Percentiles rank a stretch among this genome's conserved stretches.
Conservation (phyloP, 202 grass and related monocot species). For the Dendrocalamus latiflorus region DNA sequence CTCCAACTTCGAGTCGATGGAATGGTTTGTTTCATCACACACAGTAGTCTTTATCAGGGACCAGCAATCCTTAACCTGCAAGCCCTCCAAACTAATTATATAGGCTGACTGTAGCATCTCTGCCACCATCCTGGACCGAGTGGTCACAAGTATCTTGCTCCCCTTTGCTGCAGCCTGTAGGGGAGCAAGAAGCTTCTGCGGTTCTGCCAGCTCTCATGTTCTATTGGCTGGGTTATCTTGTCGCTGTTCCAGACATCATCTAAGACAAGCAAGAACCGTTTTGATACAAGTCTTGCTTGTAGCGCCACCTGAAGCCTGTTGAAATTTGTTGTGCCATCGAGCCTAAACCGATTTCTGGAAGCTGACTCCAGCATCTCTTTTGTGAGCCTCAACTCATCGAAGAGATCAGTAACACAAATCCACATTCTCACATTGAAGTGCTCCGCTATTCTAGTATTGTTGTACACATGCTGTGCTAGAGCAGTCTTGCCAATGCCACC, state of each 20-base stretch:
- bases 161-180: slow-evolving; percentile 18
- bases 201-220: slow-evolving; percentile 30
- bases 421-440: slow-evolving; percentile 54
- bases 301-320: slow-evolving; percentile 29
- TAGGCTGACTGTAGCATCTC: slow-evolving; percentile 13
- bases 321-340: slow-evolving; percentile 19
- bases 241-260: slow-evolving; percentile 48
- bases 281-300: slow-evolving; percentile 20
- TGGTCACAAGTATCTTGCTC: slow-evolving; percentile 46
- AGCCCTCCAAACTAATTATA: slow-evolving; percentile 28
- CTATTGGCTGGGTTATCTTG: not conserved
- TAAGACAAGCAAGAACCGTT: slow-evolving; percentile 43
- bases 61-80: slow-evolving; percentile 31
- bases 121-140: slow-evolving; percentile 16
- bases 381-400: slow-evolving; percentile 23
- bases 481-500: slow-evolving; percentile 47
- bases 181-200: slow-evolving; percentile 36
- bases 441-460: slow-evolving; percentile 7
- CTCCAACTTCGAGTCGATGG: slow-evolving; percentile 5
- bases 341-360: slow-evolving; percentile 17
- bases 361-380: slow-evolving; percentile 48
- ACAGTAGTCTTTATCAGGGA: slow-evolving; percentile 19
- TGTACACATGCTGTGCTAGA: slow-evolving; percentile 53
- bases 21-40: not conserved
- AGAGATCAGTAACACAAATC: slow-evolving; percentile 44